phyloP scores from a whole-genome alignment of 2,329 filamentous ascomycete species.

The Diaporthe batatas region DNA sequence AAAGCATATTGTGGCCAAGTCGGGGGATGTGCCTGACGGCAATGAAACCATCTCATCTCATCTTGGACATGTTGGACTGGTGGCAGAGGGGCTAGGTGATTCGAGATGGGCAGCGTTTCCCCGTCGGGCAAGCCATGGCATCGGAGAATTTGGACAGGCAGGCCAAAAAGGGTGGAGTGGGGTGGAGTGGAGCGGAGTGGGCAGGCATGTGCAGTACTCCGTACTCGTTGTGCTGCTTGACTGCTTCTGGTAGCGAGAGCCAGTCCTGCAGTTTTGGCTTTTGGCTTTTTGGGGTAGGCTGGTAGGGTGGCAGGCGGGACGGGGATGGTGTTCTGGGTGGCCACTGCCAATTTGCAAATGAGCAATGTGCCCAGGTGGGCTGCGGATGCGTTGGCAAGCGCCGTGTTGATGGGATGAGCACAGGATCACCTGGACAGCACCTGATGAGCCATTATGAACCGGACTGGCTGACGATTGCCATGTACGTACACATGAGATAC shows the following conservation, averaged over 20 bases:
- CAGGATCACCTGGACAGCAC: constrained; percentile 29
- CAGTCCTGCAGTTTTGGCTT: too few species aligned
- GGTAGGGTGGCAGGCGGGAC: background rate
- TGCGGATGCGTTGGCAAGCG: constrained; percentile 38
- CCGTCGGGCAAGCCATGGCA: constrained; percentile 33
- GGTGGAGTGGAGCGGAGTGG: constrained; percentile 26
- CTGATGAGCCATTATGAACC: constrained; percentile 9
- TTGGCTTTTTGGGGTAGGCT: background rate
- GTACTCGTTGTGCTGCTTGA: background rate
- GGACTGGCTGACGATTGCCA: background rate
- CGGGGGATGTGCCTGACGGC: constrained; percentile 29
- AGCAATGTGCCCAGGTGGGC: constrained; percentile 12
- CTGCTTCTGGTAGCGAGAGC: background rate
- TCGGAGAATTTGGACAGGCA: constrained; percentile 27
- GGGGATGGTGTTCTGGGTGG: constrained; percentile 1
- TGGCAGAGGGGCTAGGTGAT: constrained; percentile 13
- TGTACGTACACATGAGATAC: constrained; percentile 5
- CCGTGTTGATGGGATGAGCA: constrained; percentile 28
- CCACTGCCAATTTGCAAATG: too few species aligned
- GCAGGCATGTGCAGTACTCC: too few species aligned
- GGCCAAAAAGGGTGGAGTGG: constrained; percentile 26
- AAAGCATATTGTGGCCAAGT: constrained; percentile 21
- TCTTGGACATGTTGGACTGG: constrained; percentile 23
- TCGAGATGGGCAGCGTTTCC: constrained; percentile 23
- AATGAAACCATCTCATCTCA: constrained; percentile 34